Evolutionary conservation across 805 yeast species (phyloP).

Genomic region (Starmerella kuoi): DNA sequence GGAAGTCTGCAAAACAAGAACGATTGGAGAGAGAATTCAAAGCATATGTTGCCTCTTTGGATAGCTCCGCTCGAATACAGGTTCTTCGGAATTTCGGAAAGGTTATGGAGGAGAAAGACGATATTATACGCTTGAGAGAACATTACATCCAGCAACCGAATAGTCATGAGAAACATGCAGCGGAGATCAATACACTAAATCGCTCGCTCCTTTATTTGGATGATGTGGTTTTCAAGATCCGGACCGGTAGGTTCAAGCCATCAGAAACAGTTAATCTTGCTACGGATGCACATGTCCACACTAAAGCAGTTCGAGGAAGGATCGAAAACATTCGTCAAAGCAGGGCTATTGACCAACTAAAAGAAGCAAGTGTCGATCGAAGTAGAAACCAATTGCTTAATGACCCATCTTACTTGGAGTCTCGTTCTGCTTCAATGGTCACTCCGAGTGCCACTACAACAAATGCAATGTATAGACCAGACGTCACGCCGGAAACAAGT

Average conservation of each 20-base stretch:
- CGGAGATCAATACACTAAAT: too few relatives aligned
- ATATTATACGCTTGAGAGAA: slow-evolving; percentile 1
- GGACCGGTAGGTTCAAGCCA: slow-evolving; percentile 1
- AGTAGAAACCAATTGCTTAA: neutral
- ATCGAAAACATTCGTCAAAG: neutral
- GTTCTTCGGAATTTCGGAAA: slow-evolving; percentile 1
- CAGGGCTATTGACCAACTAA: slow-evolving; percentile 6
- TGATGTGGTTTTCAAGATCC: neutral
- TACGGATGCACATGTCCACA: neutral
- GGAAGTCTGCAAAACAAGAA: slow-evolving; percentile 4
- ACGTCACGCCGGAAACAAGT: slow-evolving; percentile 1
- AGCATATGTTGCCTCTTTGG: slow-evolving; percentile 2
- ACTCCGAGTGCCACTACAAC: slow-evolving; percentile 10
- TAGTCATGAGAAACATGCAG: too few relatives aligned
- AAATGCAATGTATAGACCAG: slow-evolving; percentile 7
- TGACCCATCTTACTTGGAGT: slow-evolving; percentile 13
- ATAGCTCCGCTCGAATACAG: neutral
- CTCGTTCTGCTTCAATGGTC: slow-evolving; percentile 14
- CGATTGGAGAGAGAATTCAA: slow-evolving; percentile 5
- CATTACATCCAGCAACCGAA: neutral
- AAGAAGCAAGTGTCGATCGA: neutral
- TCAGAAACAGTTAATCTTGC: neutral
- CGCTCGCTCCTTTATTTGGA: slow-evolving; percentile 1
- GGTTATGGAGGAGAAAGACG: slow-evolving; percentile 5
- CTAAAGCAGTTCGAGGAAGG: slow-evolving; percentile 7